Percentiles rank a stretch among this genome's conserved stretches.
phyloP scores from a whole-genome alignment of 2,329 filamentous ascomycete genomes.

The Microcyclosporella mali region DNA sequence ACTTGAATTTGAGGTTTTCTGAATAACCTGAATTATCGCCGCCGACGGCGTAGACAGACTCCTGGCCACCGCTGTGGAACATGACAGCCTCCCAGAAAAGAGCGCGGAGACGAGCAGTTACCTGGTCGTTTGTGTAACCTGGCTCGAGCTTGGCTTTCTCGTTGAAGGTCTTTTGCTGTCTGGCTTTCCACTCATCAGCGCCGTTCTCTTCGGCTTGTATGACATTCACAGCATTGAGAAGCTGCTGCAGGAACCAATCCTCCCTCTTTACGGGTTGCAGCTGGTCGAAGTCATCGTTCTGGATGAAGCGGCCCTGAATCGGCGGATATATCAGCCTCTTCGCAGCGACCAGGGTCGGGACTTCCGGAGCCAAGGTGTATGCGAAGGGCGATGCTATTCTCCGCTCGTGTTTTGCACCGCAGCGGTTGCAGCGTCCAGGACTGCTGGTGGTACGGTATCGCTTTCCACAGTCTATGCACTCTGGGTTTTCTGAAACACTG shows the following conservation, averaged over 20 bases:
- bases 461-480: too few species aligned
- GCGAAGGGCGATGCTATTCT: not conserved
- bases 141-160: conserved; percentile 12
- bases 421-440: not conserved
- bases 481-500: too few species aligned
- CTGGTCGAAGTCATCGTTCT: not conserved
- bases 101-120: conserved; percentile 16
- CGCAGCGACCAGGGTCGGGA: conserved; percentile 7
- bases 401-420: not conserved
- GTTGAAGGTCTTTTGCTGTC: conserved; percentile 17
- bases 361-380: conserved; percentile 9
- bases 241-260: conserved; percentile 10
- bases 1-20: conserved; percentile 7
- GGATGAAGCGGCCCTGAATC: conserved; percentile 5
- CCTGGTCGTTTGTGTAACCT: conserved; percentile 6
- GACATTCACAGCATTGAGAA: conserved; percentile 14
- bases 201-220: conserved; percentile 4
- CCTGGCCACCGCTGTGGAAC: conserved; percentile 11
- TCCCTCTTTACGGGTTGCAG: not conserved
- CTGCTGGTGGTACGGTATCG: too few species aligned
- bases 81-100: conserved; percentile 13
- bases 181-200: conserved; percentile 5
- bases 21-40: conserved; percentile 15
- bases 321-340: conserved; percentile 9
- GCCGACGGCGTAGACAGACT: conserved; percentile 8